phyloP scores from a whole-genome alignment of 1,284 basidiomycete species.

The Cystobasidium pallidum region DNA sequence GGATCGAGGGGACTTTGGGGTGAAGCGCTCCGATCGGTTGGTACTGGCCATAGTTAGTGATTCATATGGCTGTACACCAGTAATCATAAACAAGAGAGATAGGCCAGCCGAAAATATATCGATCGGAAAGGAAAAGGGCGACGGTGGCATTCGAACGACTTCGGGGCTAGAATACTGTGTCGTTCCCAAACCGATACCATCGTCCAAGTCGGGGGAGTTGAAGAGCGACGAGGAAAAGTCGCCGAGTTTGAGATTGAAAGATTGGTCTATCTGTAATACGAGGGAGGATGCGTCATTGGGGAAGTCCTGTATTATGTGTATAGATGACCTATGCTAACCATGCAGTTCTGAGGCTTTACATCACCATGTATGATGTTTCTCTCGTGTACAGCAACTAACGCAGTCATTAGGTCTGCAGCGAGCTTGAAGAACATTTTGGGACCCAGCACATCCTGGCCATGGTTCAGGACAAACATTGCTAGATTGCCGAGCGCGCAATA shows the following conservation, averaged over 20 bases:
- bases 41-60: slow-evolving; percentile 32
- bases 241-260: slow-evolving; percentile 56
- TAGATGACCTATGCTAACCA: slow-evolving; percentile 66
- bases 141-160: slow-evolving; percentile 56
- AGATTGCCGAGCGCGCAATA: slow-evolving; percentile 35
- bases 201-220: slow-evolving; percentile 55
- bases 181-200: slow-evolving; percentile 60
- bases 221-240: slow-evolving; percentile 61
- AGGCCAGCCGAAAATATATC: slow-evolving; percentile 62
- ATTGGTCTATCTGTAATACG: slow-evolving; percentile 45
- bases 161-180: slow-evolving; percentile 62
- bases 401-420: slow-evolving; percentile 24
- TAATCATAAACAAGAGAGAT: slow-evolving; percentile 59
- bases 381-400: slow-evolving; percentile 86
- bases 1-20: not conserved
- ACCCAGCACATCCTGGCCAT: slow-evolving; percentile 24
- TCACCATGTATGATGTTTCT: slow-evolving; percentile 97
- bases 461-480: slow-evolving; percentile 21
- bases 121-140: slow-evolving; percentile 58
- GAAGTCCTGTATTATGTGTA: too few species aligned
- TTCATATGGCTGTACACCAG: slow-evolving; percentile 59
- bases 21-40: not conserved
- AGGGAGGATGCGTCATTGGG: not conserved
- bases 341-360: slow-evolving; percentile 96
- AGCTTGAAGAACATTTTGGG: slow-evolving; percentile 36